phyloP scores from a whole-genome alignment of 2,329 filamentous ascomycete genomes.

The Elsinoe perseae region DNA sequence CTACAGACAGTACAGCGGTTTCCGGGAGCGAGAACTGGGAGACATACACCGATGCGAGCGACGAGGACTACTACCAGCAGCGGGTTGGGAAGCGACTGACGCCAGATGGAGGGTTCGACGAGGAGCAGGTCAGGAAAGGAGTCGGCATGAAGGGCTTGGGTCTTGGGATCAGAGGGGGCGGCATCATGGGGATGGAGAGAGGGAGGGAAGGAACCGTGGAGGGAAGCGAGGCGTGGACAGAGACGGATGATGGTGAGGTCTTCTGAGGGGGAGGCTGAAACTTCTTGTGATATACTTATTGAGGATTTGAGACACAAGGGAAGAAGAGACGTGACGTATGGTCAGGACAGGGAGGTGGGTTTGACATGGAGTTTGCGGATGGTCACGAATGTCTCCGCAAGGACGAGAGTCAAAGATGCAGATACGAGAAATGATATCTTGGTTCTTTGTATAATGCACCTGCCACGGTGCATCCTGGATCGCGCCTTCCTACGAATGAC shows the following conservation, averaged over 20 bases:
- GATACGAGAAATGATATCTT: constrained; percentile 13
- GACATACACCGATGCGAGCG: constrained; percentile 67
- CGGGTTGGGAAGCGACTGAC: constrained; percentile 55
- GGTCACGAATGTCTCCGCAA: constrained; percentile 7
- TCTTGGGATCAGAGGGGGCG: not conserved
- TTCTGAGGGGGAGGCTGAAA: constrained; percentile 23
- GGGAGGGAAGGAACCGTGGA: constrained; percentile 25
- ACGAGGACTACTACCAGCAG: constrained; percentile 68
- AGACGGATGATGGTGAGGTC: constrained; percentile 32
- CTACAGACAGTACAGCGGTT: constrained; percentile 31
- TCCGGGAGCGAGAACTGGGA: constrained; percentile 94
- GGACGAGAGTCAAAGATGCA: constrained; percentile 4
- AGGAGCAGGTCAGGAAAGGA: constrained; percentile 27
- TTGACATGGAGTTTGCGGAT: not conserved
- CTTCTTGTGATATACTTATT: constrained; percentile 17
- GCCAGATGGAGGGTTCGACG: constrained; percentile 30
- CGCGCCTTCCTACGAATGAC: not conserved
- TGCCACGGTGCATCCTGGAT: not conserved
- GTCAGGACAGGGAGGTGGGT: not conserved
- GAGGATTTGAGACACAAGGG: not conserved
- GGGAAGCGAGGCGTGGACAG: constrained; percentile 32
- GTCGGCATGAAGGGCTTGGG: constrained; percentile 20
- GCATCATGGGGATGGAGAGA: constrained; percentile 20
- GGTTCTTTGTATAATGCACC: not conserved
- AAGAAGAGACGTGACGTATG: not conserved